phyloP scores from a whole-genome alignment of 1,139 yeast species.

The Hansenula sp. region DNA sequence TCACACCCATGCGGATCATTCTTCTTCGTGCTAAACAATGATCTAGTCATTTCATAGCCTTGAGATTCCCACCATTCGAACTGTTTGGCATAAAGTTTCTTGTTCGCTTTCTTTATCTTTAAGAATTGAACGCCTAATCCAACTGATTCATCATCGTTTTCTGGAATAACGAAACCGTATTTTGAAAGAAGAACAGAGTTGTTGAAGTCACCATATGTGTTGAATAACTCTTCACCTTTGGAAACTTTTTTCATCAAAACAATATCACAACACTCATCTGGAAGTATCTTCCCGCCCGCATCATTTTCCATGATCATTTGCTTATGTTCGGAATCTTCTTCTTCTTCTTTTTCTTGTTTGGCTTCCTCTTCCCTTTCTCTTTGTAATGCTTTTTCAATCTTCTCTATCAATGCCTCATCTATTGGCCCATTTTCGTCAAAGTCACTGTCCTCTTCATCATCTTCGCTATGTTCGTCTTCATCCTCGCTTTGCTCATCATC shows the following conservation, averaged over 20 bases:
- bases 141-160: conserved; percentile 56
- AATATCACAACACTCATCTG: conserved; percentile 57
- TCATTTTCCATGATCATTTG: conserved; percentile 9
- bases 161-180: conserved; percentile 66
- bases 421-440: conserved; percentile 26
- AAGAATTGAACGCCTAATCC: conserved; percentile 52
- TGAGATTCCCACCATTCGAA: conserved; percentile 60
- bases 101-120: conserved; percentile 33
- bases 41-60: conserved; percentile 39
- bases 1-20: conserved; percentile 14
- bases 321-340: conserved; percentile 26
- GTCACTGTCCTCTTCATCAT: conserved; percentile 11
- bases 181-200: conserved; percentile 65
- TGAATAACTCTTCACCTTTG: conserved; percentile 60
- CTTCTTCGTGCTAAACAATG: conserved; percentile 22
- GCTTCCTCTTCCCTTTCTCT: conserved; percentile 22
- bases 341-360: conserved; percentile 32
- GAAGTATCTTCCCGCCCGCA: conserved; percentile 24
- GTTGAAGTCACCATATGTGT: conserved; percentile 72
- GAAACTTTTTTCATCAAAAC: conserved; percentile 37
- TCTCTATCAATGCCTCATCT: conserved; percentile 17
- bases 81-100: conserved; percentile 38
- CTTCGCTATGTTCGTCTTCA: conserved; percentile 17
- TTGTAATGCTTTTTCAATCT: conserved; percentile 12
- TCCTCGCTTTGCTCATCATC: conserved; percentile 8